phyloP scores from a whole-genome alignment of 352 stramenopile species.

The Blastocystis sp. region DNA sequence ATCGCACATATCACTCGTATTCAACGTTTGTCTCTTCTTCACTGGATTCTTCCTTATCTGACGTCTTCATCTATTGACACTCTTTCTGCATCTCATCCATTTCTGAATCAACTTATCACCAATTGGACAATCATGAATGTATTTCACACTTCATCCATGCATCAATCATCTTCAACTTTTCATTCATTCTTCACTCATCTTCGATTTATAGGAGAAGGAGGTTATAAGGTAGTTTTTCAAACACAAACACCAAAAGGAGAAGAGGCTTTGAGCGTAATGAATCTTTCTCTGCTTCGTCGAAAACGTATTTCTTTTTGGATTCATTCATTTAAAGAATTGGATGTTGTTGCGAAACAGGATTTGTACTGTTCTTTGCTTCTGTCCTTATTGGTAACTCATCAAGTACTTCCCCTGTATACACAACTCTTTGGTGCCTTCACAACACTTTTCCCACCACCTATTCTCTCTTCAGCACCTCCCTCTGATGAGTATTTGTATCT shows the following conservation, averaged over 20 bases:
- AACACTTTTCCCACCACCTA: background rate
- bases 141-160: background rate
- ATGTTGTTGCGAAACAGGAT: background rate
- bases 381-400: background rate
- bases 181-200: background rate
- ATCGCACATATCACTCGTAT: background rate
- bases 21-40: background rate
- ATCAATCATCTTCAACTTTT: background rate
- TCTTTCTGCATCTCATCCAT: background rate
- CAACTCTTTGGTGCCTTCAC: background rate
- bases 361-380: background rate
- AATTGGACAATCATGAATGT: background rate
- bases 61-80: background rate
- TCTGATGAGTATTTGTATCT: background rate
- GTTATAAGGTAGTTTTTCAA: conserved; percentile 30
- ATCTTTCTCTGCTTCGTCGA: background rate
- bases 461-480: background rate
- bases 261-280: background rate
- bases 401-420: background rate
- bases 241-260: background rate
- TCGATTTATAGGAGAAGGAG: conserved; percentile 11
- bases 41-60: conserved; percentile 11
- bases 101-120: background rate
- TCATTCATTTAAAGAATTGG: background rate
- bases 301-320: background rate